These are phyloP conservation scores for Neopestalotiopsis sp. DNA, from an alignment of 2,329 filamentous ascomycete genomes.

Conservation along the genomic window DNA sequence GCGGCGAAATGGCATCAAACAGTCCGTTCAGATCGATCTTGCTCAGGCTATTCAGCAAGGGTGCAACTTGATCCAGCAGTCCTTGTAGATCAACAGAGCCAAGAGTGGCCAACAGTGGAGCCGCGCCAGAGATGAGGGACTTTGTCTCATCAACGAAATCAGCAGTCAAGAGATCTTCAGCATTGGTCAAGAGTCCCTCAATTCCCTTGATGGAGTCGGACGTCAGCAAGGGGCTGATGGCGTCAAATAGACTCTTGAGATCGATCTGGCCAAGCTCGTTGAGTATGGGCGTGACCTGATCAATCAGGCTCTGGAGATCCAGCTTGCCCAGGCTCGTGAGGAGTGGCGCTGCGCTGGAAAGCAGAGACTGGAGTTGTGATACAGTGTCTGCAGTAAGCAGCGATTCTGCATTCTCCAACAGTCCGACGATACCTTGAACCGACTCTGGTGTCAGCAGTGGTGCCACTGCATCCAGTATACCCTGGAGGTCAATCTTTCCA, in stretches of 20 bases:
- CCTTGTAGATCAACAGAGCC: conserved; percentile 32
- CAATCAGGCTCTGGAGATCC: conserved; percentile 27
- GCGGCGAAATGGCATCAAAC: conserved; percentile 32
- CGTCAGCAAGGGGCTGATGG: conserved; percentile 40
- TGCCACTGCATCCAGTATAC: conserved; percentile 29
- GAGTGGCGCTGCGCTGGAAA: conserved; percentile 23
- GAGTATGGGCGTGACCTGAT: conserved; percentile 35
- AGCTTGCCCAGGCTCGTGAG: conserved; percentile 18
- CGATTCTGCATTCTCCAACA: conserved; percentile 30
- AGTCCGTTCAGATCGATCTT: conserved; percentile 29
- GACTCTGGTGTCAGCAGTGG: conserved; percentile 40
- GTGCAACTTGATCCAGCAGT: conserved; percentile 32
- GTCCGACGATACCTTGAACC: conserved; percentile 29
- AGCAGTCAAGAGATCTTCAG: conserved; percentile 33
- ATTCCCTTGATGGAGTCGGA: conserved; percentile 38
- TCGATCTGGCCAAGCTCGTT: conserved; percentile 34
- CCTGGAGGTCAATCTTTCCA: conserved; percentile 31
- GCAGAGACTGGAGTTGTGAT: conserved; percentile 24
- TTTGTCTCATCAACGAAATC: conserved; percentile 36
- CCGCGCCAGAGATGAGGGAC: conserved; percentile 31
- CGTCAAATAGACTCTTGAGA: conserved; percentile 34
- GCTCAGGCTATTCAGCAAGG: conserved; percentile 35
- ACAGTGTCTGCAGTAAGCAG: conserved; percentile 29
- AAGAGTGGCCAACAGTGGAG: conserved; percentile 27
- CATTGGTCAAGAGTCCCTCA: conserved; percentile 37